Conservation (phyloP, 257 asterid genomes). For the Ilex aquifolium region DNA sequence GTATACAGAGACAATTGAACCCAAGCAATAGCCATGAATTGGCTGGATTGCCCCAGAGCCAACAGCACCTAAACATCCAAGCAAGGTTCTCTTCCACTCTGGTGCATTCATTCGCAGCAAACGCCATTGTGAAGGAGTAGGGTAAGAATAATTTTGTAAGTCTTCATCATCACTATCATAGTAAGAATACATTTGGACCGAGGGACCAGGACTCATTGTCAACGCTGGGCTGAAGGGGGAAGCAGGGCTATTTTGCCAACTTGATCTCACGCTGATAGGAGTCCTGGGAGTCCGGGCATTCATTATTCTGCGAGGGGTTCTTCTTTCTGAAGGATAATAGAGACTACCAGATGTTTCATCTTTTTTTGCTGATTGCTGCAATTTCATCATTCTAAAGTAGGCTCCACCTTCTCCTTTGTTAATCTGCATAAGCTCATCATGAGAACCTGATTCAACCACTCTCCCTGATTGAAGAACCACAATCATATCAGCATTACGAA, state of each 20-base stretch:
- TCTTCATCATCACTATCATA: conserved; percentile 32
- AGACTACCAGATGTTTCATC: conserved; percentile 11
- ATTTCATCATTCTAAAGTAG: conserved; percentile 44
- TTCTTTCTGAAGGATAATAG: not conserved
- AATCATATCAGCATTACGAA: conserved; percentile 44
- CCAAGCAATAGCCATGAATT: conserved; percentile 50
- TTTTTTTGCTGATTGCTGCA: conserved; percentile 38
- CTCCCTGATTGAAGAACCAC: conserved; percentile 51
- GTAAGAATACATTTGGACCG: conserved; percentile 39
- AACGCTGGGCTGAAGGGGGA: conserved; percentile 44
- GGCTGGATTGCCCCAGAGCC: conserved; percentile 62
- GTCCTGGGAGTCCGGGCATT: conserved; percentile 17
- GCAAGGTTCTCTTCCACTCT: conserved; percentile 62
- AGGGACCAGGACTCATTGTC: conserved; percentile 23
- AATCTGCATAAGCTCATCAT: conserved; percentile 42
- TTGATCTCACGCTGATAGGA: conserved; percentile 28
- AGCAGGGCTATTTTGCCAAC: conserved; percentile 46
- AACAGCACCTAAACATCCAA: conserved; percentile 60
- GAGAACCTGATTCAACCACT: conserved; percentile 63
- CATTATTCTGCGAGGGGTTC: conserved; percentile 1
- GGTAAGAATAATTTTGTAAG: conserved; percentile 2
- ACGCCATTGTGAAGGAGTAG: conserved; percentile 34
- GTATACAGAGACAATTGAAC: conserved; percentile 52
- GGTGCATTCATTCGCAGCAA: conserved; percentile 55
- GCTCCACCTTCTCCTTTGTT: conserved; percentile 30